Conservation (phyloP, 495 filamentous ascomycete genomes). For the Astrocystis sublimbata region DNA sequence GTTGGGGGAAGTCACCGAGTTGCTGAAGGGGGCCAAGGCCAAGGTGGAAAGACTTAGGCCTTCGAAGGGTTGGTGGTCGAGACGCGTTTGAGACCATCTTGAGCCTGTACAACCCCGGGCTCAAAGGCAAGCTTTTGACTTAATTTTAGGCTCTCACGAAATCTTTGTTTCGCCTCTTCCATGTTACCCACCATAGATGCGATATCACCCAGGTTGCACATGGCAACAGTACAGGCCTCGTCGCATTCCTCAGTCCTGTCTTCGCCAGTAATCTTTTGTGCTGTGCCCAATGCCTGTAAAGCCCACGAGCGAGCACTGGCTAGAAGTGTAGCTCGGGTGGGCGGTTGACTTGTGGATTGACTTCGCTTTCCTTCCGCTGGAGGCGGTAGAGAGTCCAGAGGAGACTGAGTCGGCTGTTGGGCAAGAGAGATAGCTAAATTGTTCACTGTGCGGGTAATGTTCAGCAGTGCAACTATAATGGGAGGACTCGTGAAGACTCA, state of each 20-base stretch:
- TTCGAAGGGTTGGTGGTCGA: background rate
- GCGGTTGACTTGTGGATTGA: conserved; percentile 30
- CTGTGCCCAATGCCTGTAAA: conserved; percentile 27
- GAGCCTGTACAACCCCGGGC: conserved; percentile 62
- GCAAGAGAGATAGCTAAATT: conserved; percentile 68
- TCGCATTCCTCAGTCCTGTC: conserved; percentile 81
- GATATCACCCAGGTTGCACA: conserved; percentile 82
- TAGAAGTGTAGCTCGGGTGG: conserved; percentile 51
- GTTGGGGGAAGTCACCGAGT: background rate
- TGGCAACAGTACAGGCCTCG: conserved; percentile 78
- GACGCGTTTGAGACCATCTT: conserved; percentile 58
- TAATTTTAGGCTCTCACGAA: conserved; percentile 63
- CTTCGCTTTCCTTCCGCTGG: conserved; percentile 21
- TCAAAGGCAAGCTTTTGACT: conserved; percentile 64
- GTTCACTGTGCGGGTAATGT: conserved; percentile 54
- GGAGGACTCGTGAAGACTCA: conserved; percentile 35
- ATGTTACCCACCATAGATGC: conserved; percentile 66
- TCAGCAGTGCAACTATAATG: background rate
- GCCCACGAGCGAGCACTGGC: conserved; percentile 34
- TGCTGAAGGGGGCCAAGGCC: background rate
- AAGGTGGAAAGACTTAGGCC: background rate
- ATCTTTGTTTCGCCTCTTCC: conserved; percentile 63
- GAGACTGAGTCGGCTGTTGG: conserved; percentile 58
- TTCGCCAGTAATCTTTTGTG: conserved; percentile 40
- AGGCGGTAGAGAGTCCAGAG: conserved; percentile 28